A percentile compares a stretch with the other conserved stretches of the same genome.
Conservation (phyloP, 306 rosid species). For the Citrullus colocynthis region DNA sequence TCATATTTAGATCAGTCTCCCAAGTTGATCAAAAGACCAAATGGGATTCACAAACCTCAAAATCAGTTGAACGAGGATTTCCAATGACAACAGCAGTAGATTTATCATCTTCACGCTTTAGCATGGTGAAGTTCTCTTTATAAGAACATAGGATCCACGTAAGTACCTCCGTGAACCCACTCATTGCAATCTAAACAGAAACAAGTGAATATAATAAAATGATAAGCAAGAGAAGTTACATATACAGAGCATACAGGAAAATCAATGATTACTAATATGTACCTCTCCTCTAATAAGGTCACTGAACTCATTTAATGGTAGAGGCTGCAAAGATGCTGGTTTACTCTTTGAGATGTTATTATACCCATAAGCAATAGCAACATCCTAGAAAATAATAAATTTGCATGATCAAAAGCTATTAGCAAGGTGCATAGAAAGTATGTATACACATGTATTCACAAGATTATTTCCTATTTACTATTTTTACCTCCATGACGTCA, state of each 20-base stretch:
- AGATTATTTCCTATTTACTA: conserved; percentile 1
- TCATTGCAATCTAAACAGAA: conserved; percentile 53
- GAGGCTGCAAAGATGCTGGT: conserved; percentile 62
- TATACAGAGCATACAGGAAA: neutral
- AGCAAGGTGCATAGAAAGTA: neutral
- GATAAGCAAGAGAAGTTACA: conserved; percentile 7
- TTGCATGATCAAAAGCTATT: neutral
- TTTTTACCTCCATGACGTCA: conserved; percentile 84
- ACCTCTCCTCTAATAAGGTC: conserved; percentile 80
- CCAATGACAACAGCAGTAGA: conserved; percentile 61
- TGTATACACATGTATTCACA: conserved; percentile 7
- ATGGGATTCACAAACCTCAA: conserved; percentile 39
- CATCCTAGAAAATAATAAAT: conserved; percentile 42
- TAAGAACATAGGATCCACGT: conserved; percentile 74
- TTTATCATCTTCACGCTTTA: conserved; percentile 62
- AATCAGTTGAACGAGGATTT: conserved; percentile 85
- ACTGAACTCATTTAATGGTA: conserved; percentile 62
- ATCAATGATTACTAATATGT: conserved; percentile 1
- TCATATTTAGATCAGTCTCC: neutral
- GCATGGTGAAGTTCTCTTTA: conserved; percentile 66
- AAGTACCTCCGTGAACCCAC: conserved; percentile 86
- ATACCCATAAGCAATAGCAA: conserved; percentile 86
- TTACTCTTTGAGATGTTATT: conserved; percentile 52
- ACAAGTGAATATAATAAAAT: conserved; percentile 1
- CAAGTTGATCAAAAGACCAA: neutral